Base-by-base conservation (phyloP, 306 rosid genomes). In the Purshia tridentata region DNA sequence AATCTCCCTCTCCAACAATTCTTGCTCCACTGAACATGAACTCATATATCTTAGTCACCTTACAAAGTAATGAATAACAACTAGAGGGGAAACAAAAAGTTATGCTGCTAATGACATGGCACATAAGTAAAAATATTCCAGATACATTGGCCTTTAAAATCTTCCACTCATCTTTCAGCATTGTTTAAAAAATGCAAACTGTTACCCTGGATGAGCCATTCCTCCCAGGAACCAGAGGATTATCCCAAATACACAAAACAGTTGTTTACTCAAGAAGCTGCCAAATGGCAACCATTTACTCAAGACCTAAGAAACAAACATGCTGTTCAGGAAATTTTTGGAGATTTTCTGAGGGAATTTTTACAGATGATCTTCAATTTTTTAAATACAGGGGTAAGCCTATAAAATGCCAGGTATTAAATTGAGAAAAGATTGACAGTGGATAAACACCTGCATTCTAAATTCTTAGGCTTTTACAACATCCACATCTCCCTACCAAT, bases 1-100 rank as follows among this genome's bases (percentile, higher is more conserved):
- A 39, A 95, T 87, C 89, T 95, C 99, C 80, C 97, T 95, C 81
- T 95, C 99, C 86, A 95, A 83, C 57, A 95, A 97, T 86, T 95
- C 99, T 75, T 95, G 99, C 83, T 95, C 99, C 97, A 95, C 99
- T 95, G 86, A 64, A 88, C 66, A 84, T 70, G 74, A 77, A 73
- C 74, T 74, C 20, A 48, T 42, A 76, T 11, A 76, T 77, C 66
- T 90, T 72, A 90, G 89, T 67, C 80, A 45, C 53, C 75, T 61
- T 22, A 46, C 65, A 48, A 52, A 53, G 47, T 35, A 65, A 56
- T 44, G 35, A 72, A 35, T 29, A 14, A 63, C 59, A 77, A 50
- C 19, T 2, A 20, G 9, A 42, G 6, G 47, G 55, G 54, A 19
- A 49, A 60, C 19, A 62, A 22, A 70, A 47, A 13, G 41, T 19